phyloP scores from a whole-genome alignment of 805 yeast genomes.

The Candida nanaspora region DNA sequence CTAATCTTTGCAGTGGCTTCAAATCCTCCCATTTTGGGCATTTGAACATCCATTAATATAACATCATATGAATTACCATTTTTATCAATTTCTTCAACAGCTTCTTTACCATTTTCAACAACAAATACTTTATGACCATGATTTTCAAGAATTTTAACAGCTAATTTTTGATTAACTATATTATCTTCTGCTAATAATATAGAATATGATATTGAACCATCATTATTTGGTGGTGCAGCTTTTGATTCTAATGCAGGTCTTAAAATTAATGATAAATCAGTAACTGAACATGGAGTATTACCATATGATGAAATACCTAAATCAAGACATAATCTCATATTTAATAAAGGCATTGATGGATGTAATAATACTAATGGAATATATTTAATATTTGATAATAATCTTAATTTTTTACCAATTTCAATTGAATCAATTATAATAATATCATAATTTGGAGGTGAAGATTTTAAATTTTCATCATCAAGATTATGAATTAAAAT shows the following conservation, averaged over 20 bases:
- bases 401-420: slow-evolving; percentile 61
- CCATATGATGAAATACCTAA: slow-evolving; percentile 85
- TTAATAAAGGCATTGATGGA: slow-evolving; percentile 68
- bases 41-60: slow-evolving; percentile 87
- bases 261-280: slow-evolving; percentile 75
- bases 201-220: slow-evolving; percentile 68
- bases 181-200: slow-evolving; percentile 83
- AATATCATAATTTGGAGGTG: slow-evolving; percentile 61
- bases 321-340: slow-evolving; percentile 76
- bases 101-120: slow-evolving; percentile 81
- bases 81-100: slow-evolving; percentile 65
- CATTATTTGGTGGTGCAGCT: slow-evolving; percentile 71
- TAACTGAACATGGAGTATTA: slow-evolving; percentile 77
- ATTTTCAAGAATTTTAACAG: slow-evolving; percentile 77
- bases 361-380: slow-evolving; percentile 77
- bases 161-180: slow-evolving; percentile 79
- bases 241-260: slow-evolving; percentile 82
- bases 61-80: slow-evolving; percentile 56
- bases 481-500: slow-evolving; percentile 44
- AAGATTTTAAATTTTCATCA: slow-evolving; percentile 47
- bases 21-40: slow-evolving; percentile 95
- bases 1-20: slow-evolving; percentile 84
- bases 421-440: slow-evolving; percentile 78
- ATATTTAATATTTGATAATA: slow-evolving; percentile 71
- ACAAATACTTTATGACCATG: slow-evolving; percentile 81